A percentile compares a stretch with the other conserved stretches of the same genome.
Evolutionary conservation across 2,329 filamentous ascomycete genomes (phyloP).

Genomic region (Chrysoporthe deuterocubensis): DNA sequence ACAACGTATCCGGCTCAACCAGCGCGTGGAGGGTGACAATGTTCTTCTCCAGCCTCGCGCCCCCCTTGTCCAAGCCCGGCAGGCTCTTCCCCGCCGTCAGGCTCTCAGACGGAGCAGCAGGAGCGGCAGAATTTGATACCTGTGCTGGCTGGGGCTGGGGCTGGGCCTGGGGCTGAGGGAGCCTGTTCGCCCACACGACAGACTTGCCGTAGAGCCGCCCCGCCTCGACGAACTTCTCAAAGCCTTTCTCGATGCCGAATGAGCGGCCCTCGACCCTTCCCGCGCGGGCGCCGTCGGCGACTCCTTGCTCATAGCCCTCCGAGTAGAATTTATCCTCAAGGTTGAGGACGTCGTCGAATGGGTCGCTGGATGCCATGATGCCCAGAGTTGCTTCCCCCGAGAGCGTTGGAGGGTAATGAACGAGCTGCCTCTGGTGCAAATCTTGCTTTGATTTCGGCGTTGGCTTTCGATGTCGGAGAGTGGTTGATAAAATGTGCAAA

Average conservation of each 20-base stretch:
- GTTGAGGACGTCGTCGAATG: constrained; percentile 61
- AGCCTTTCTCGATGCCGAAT: constrained; percentile 90
- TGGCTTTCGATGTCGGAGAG: background rate
- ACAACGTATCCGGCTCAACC: constrained; percentile 76
- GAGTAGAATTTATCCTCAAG: constrained; percentile 75
- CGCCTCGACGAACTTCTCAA: constrained; percentile 86
- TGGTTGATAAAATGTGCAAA: background rate
- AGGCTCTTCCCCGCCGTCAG: constrained; percentile 31
- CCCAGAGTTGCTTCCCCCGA: too few species aligned
- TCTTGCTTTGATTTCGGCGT: background rate
- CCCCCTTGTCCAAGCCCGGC: constrained; percentile 42
- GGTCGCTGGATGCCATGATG: constrained; percentile 45
- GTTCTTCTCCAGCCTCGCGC: constrained; percentile 73
- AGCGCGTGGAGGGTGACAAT: constrained; percentile 75
- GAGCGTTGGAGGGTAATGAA: background rate
- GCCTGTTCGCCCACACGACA: constrained; percentile 80
- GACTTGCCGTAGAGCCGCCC: constrained; percentile 79
- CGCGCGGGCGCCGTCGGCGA: constrained; percentile 73
- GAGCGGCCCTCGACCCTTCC: constrained; percentile 87
- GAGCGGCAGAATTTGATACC: constrained; percentile 1
- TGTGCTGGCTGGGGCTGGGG: constrained; percentile 15
- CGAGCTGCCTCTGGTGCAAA: background rate
- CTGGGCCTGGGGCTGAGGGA: constrained; percentile 43
- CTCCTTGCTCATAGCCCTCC: constrained; percentile 78
- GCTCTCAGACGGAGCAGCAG: background rate